Evolutionary conservation across 2,329 filamentous ascomycete species (phyloP).

Genomic region (Aureobasidium sp.): DNA sequence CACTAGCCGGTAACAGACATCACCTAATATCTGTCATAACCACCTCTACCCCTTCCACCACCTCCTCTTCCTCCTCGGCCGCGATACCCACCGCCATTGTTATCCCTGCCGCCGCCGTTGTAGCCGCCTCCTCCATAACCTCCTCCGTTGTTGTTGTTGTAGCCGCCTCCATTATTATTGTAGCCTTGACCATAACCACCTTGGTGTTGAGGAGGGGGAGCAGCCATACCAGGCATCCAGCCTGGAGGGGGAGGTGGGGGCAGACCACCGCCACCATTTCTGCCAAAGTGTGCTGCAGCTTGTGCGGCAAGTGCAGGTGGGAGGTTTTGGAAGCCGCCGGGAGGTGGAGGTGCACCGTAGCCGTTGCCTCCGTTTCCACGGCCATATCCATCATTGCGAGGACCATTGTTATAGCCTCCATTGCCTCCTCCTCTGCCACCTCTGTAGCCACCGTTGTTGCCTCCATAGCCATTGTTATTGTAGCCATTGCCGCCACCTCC

Average conservation of each 20-base stretch:
- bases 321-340: constrained; percentile 20
- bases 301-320: constrained; percentile 27
- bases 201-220: constrained; percentile 13
- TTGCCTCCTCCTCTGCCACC: constrained; percentile 14
- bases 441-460: constrained; percentile 12
- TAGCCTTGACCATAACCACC: constrained; percentile 21
- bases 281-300: constrained; percentile 24
- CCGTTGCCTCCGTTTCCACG: not conserved
- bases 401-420: constrained; percentile 17
- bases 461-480: constrained; percentile 18
- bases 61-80: not conserved
- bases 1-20: no score
- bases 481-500: not conserved
- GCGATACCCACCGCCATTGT: constrained; percentile 1
- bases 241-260: constrained; percentile 17
- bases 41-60: constrained; percentile 13
- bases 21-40: constrained; percentile 9
- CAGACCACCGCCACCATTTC: constrained; percentile 14
- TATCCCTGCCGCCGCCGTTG: constrained; percentile 14
- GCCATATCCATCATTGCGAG: constrained; percentile 14
- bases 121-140: constrained; percentile 14
- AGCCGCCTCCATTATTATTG: constrained; percentile 17
- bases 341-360: constrained; percentile 16
- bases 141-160: constrained; percentile 8
- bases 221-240: constrained; percentile 19